Evolutionary conservation across 345 rosid species (phyloP), one percentile per base, ranked within the genome.

Genomic region (Salix exigua): DNA sequence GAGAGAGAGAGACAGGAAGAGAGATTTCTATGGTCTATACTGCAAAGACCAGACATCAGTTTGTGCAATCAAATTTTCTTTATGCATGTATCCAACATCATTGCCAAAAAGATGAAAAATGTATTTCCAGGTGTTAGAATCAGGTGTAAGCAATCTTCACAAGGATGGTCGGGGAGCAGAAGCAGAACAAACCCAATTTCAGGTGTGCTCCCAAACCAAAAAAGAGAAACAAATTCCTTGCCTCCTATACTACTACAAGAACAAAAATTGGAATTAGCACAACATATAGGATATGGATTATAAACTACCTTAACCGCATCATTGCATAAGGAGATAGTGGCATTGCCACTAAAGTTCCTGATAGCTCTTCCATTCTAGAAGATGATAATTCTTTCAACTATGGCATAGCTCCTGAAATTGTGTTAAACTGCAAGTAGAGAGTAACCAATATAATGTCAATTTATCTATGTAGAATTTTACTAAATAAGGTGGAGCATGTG

Each of bases 351-450:
- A 11, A 64, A 72, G 71, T 73, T 76, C 60, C 66, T 33, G 67
- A 55, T 28, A 44, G 40, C 38, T 67, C 73, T 68, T 55, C 64
- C 46, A 35, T 48, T 44, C 72, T 28, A 44, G 19, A 63, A 21
- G 38, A 18, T 46, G 42, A 30, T 6, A 62, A 62, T 76, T 75
- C 70, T 83, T 79, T 28, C 75, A 66, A 53, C 65, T 46, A 58
- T 69, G 68, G 82, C 90, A 89, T 33, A 89, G 88, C 53, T 86
- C 90, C 80, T 89, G 84, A 83, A 89, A 85, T 68, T 84, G 81
- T 40, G 78, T 69, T 69, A 90, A 84, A 75, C 94, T 90, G 89
- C 82, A 78, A 70, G 25, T 63, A 42, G 3, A 46, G 30, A 76
- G 4, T 44, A 70, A 68, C 48, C 42, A 25, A 18, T 21, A 18